phyloP scores from a whole-genome alignment of 1,284 basidiomycete genomes.

The Cutaneotrichosporon dermatis region DNA sequence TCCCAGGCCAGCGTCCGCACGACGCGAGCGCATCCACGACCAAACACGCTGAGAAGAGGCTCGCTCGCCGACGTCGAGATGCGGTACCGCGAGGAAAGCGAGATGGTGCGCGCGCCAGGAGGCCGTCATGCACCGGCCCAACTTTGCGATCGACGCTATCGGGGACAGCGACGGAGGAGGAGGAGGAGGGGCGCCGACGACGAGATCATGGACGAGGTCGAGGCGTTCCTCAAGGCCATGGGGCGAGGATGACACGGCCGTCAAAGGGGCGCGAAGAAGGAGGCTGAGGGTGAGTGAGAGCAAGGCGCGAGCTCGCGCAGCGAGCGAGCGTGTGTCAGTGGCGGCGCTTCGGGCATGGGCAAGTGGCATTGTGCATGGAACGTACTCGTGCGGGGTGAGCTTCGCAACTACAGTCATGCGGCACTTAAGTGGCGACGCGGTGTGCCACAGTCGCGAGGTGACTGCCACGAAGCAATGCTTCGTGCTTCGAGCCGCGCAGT shows the following conservation, averaged over 20 bases:
- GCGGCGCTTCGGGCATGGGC: too few species aligned
- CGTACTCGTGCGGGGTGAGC: too few species aligned
- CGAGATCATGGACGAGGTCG: slow-evolving; percentile 81
- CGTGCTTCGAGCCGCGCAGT: too few species aligned
- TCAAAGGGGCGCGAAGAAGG: slow-evolving; percentile 75
- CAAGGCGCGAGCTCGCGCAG: too few species aligned
- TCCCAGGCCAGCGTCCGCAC: slow-evolving; percentile 15
- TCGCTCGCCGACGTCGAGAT: slow-evolving; percentile 48
- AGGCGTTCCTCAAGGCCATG: slow-evolving; percentile 79
- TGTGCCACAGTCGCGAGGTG: too few species aligned
- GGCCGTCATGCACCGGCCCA: slow-evolving; percentile 79
- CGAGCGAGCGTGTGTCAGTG: too few species aligned
- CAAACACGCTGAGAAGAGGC: slow-evolving; percentile 20
- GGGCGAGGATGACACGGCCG: slow-evolving; percentile 66
- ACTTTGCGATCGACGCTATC: slow-evolving; percentile 89
- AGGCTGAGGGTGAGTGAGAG: slow-evolving; percentile 46
- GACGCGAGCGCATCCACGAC: slow-evolving; percentile 55
- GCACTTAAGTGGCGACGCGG: too few species aligned
- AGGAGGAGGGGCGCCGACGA: slow-evolving; percentile 53
- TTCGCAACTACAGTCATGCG: too few species aligned
- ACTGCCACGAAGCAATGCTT: too few species aligned
- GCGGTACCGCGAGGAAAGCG: slow-evolving; percentile 44
- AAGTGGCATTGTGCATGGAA: too few species aligned
- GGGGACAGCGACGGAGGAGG: slow-evolving; percentile 72
- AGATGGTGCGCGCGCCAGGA: slow-evolving; percentile 72